Evolutionary conservation across 768 basidiomycete species (phyloP).

Genomic region (Phanerochaete carnosa): DNA sequence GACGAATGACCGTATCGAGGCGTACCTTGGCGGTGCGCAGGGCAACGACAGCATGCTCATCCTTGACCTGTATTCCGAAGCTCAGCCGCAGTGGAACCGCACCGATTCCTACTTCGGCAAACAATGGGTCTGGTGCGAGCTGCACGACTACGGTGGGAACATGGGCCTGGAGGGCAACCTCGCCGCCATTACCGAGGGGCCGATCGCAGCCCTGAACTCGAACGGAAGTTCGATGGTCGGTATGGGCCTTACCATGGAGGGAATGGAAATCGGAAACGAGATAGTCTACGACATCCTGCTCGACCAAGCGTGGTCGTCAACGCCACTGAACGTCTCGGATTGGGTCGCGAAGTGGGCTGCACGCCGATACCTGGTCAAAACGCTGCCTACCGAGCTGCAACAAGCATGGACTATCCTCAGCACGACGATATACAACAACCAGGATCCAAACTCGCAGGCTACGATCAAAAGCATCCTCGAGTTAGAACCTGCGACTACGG

Average conservation of each 20-base stretch:
- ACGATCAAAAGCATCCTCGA: conserved; percentile 37
- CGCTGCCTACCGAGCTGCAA: conserved; percentile 24
- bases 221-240: conserved; percentile 34
- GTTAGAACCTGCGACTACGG: conserved; percentile 30
- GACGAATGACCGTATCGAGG: conserved; percentile 36
- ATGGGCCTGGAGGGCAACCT: conserved; percentile 34
- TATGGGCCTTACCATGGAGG: conserved; percentile 37
- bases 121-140: conserved; percentile 40
- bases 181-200: conserved; percentile 30
- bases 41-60: conserved; percentile 37
- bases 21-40: conserved; percentile 36
- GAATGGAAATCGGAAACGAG: conserved; percentile 39
- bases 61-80: conserved; percentile 39
- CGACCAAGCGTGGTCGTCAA: conserved; percentile 39
- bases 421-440: conserved; percentile 38
- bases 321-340: conserved; percentile 27
- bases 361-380: conserved; percentile 30
- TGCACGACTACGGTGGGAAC: conserved; percentile 38
- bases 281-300: conserved; percentile 39
- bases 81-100: conserved; percentile 39
- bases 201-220: conserved; percentile 28
- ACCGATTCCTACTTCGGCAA: conserved; percentile 37
- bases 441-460: conserved; percentile 29
- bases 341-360: conserved; percentile 33
- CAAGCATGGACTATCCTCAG: conserved; percentile 35